Percentiles rank a stretch among this genome's conserved stretches.
phyloP scores from a whole-genome alignment of 345 rosid species.

The Eucalyptus curtisii region DNA sequence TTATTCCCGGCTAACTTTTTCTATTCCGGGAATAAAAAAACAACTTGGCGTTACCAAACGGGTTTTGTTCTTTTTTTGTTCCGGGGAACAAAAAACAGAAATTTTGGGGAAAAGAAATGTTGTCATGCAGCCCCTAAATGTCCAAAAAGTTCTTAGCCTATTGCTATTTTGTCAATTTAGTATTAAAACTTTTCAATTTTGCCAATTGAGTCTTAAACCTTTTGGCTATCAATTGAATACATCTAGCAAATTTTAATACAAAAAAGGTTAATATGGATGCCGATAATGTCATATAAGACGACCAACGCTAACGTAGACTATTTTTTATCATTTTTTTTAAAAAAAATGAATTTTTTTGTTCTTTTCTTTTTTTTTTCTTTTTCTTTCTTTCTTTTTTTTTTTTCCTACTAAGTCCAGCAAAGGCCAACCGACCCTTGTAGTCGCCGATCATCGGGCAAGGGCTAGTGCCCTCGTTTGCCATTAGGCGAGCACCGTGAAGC shows the following conservation, averaged over 20 bases:
- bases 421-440: neutral
- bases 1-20: no score
- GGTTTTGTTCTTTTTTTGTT: no score
- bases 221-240: neutral
- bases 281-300: neutral
- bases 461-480: neutral
- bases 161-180: neutral
- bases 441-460: rapidly evolving
- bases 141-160: neutral
- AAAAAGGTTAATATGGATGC: rapidly evolving
- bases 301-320: rapidly evolving
- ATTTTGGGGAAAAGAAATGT: no score
- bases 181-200: no score
- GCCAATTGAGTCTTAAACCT: rapidly evolving
- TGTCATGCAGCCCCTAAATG: no score
- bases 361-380: no score
- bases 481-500: neutral
- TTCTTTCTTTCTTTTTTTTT: no score
- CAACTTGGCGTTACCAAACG: no score
- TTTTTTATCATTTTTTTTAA: no score
- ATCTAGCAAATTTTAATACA: neutral
- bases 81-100: no score
- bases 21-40: no score
- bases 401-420: neutral
- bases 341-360: neutral